Conservation (phyloP, 2,329 filamentous ascomycete species). For the Ophiostoma australiae region DNA sequence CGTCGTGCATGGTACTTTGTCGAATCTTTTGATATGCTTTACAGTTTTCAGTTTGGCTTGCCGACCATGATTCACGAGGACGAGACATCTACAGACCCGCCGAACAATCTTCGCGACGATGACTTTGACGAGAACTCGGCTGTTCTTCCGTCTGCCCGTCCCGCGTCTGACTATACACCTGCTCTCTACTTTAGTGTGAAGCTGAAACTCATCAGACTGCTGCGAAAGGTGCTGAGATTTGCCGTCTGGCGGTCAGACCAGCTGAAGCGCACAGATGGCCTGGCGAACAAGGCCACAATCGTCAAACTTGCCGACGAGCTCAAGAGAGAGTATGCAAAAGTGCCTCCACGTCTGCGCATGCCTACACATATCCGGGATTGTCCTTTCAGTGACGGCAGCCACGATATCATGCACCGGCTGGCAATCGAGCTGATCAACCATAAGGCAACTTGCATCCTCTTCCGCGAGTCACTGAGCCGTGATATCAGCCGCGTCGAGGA, state of each 20-base stretch:
- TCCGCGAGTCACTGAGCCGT: slow-evolving; percentile 44
- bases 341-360: slow-evolving; percentile 27
- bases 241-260: slow-evolving; percentile 33
- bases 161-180: slow-evolving; percentile 53
- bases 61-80: slow-evolving; percentile 45
- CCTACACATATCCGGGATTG: slow-evolving; percentile 25
- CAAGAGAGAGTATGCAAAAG: not conserved
- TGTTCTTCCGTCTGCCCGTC: slow-evolving; percentile 52
- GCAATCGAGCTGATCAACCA: slow-evolving; percentile 48
- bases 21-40: slow-evolving; percentile 45
- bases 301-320: slow-evolving; percentile 24
- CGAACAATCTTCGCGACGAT: slow-evolving; percentile 59
- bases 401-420: slow-evolving; percentile 48
- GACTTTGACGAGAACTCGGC: slow-evolving; percentile 56
- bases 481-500: slow-evolving; percentile 24
- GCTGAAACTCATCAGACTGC: slow-evolving; percentile 31
- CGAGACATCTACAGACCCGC: slow-evolving; percentile 58
- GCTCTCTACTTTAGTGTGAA: slow-evolving; percentile 52
- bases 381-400: slow-evolving; percentile 42
- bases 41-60: slow-evolving; percentile 47
- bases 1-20: slow-evolving; percentile 47
- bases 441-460: slow-evolving; percentile 54
- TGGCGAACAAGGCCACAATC: slow-evolving; percentile 1
- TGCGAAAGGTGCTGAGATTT: slow-evolving; percentile 45
- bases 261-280: not conserved